Evolutionary conservation across 495 filamentous ascomycete species (phyloP), one percentile per base, ranked within the genome.

Genomic region (Mytilinidion resinicola): DNA sequence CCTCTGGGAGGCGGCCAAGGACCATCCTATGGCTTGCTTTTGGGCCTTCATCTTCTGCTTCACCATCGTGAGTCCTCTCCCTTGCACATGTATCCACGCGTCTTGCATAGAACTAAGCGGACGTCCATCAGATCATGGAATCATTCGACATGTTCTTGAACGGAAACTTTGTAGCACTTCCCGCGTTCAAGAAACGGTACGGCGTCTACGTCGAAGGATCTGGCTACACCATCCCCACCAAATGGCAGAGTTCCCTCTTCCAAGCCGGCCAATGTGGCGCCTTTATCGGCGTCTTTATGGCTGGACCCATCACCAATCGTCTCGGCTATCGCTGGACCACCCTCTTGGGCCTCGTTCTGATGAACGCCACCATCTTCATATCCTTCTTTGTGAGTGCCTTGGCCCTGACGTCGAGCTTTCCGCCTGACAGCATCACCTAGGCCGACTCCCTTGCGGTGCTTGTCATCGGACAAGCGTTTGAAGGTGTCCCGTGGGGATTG

Each of bases 101-200:
- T n/a, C 14, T 6, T 30, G 25, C 25, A 6, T 30, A 30, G 25
- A 30, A 30, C 25, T 30, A 30, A 30, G 25, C 25, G 2, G 25
- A 30, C 25, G 25, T 30, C 25, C 6, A 30, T 6, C 6, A 30
- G 25, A 6, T 30, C 57, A 76, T 76, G 74, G 73, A 76, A 59
- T 72, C 67, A 14, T 75, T 72, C 63, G 72, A 73, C 50, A 71
- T 75, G 61, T 72, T 74, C 61, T 51, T 75, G 50, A 76, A 72
- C 60, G 53, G 61, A 10, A 71, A 72, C 53, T 74, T 76, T 53
- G 71, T 73, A 47, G 74, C 73, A 5, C 62, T 59, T 5, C 48
- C 47, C 15, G 52, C 67, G 14, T 69, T 71, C 34, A 58, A 64
- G 34, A 3, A 62, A 30, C 17, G 19, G 15, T 76, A 65, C 14